Base-by-base conservation (phyloP, 179 eudicot species). In the Vitellaria paradoxa region DNA sequence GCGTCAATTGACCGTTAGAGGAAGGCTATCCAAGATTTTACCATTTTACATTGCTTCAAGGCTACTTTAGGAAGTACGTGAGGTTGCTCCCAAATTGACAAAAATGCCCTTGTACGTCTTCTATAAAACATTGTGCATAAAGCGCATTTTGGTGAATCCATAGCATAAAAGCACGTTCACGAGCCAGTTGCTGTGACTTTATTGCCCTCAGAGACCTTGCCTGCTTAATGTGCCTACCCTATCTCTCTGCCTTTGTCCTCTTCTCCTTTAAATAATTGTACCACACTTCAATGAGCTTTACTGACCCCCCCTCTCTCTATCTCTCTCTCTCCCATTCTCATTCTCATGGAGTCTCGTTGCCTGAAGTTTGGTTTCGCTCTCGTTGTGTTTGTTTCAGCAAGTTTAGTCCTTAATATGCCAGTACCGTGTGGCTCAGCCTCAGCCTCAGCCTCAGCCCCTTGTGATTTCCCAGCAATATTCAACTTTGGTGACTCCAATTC, bases 401-500 rank as follows among this genome's bases (percentile, higher is more conserved):
- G 13, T 55, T 37, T 45, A 45, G 70, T 76, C n/a, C 73, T 73
- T 11, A 70, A 56, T 46, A 30, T 30, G 37, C 66, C 20, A 15
- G 77, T 62, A 30, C 1, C 37, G 47, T 1, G 57, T 45, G 71
- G 47, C 59, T 68, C 73, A 23, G 46, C 66, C 1, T 30, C 37
- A 2, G 37, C 37, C 59, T 68, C 73, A 23, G 46, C 66, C 1
- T 30, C 37, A 2, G 37, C 37, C 37, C 37, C 2, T 30, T 30
- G 37, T 30, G 37, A 30, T 30, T 30, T 30, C 37, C 37, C 37
- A 30, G 37, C 37, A 30, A 30, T 30, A 30, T 30, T 30, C 37
- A 30, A 30, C 37, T 30, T 30, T 30, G 37, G 37, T 30, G 37
- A 30, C 37, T 30, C 37, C 2, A 86, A 86, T 49, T 86, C 88